Evolutionary conservation across 2,329 filamentous ascomycete species (phyloP).

Genomic region (Botryotinia narcissicola): DNA sequence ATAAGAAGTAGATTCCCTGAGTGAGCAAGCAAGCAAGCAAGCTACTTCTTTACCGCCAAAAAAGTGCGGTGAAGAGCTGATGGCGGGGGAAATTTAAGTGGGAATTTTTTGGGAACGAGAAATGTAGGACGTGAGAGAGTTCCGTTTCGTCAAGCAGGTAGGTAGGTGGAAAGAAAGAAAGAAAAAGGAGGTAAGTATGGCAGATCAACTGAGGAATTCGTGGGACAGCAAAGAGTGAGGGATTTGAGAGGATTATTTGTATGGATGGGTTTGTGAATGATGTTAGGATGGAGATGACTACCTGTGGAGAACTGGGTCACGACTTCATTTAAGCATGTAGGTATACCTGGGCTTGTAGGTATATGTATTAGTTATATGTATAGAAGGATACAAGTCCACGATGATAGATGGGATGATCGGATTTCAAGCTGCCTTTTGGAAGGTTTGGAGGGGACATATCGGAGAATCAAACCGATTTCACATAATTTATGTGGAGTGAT

Average conservation of each 20-base stretch:
- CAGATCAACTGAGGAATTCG: neutral
- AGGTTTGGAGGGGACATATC: constrained; percentile 1
- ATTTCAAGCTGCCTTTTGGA: neutral
- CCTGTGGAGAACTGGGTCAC: constrained; percentile 6
- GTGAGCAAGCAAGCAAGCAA: neutral
- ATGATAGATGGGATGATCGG: constrained; percentile 8
- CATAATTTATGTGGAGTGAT: constrained; percentile 1
- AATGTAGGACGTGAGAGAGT: neutral
- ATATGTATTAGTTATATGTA: neutral
- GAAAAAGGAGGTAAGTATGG: neutral
- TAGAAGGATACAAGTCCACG: neutral
- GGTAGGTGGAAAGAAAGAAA: neutral
- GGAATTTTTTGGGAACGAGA: neutral
- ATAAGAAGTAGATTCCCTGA: neutral
- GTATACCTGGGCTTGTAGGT: neutral
- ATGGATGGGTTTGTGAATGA: neutral
- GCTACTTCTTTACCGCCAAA: constrained; percentile 16
- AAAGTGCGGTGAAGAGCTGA: constrained; percentile 16
- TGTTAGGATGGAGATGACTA: neutral
- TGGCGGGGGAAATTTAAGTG: constrained; percentile 11
- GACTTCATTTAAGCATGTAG: neutral
- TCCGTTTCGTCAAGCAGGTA: neutral
- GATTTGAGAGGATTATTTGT: neutral
- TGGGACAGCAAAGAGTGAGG: neutral
- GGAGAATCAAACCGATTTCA: neutral